A percentile compares a stretch with the other conserved stretches of the same genome.
Conservation (phyloP, 1,284 basidiomycete genomes). For the Marasmius tenuissimus region DNA sequence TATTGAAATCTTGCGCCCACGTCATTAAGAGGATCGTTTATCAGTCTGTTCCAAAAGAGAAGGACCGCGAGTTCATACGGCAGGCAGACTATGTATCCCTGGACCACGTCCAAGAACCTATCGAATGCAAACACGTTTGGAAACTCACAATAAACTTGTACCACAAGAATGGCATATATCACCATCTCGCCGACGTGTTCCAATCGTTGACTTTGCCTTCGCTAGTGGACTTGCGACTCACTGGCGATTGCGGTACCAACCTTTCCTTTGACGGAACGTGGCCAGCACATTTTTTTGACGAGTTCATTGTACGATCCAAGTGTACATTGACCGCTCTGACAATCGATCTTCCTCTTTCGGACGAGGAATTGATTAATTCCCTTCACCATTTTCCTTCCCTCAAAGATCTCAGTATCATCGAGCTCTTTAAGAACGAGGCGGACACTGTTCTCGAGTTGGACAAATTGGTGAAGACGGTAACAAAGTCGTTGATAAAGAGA, state of each 20-base stretch:
- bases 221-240: neutral
- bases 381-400: neutral
- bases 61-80: neutral
- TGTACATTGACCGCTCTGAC: neutral
- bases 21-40: too few relatives aligned
- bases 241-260: neutral
- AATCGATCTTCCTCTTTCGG: neutral
- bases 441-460: neutral
- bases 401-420: neutral
- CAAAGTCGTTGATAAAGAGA: neutral
- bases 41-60: too few relatives aligned
- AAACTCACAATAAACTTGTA: neutral
- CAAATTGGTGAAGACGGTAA: neutral
- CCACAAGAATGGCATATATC: too few relatives aligned
- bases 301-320: neutral
- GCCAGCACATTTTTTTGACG: neutral
- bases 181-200: too few relatives aligned
- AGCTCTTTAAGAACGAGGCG: neutral
- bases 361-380: neutral
- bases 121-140: too few relatives aligned
- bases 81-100: neutral
- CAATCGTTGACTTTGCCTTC: neutral
- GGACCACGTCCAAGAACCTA: neutral
- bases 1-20: too few relatives aligned
- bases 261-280: neutral